Conservation (phyloP, 1,139 yeast genomes). For the Zygoascus hellenicus region DNA sequence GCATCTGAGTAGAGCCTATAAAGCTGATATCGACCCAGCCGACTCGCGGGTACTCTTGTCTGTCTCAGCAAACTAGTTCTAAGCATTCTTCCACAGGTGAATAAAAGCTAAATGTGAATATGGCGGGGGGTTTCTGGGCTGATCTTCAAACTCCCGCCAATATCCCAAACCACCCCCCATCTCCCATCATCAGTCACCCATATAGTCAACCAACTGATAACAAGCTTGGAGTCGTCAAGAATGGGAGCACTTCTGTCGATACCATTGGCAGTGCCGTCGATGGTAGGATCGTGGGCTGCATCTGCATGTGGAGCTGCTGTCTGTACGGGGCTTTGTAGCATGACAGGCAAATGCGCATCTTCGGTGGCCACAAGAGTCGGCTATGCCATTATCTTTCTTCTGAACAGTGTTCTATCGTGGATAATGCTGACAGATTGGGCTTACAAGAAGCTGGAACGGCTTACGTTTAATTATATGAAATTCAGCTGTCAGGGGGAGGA, state of each 20-base stretch:
- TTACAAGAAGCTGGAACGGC: slow-evolving; percentile 63
- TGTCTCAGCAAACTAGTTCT: too few relatives aligned
- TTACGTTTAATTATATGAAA: slow-evolving; percentile 56
- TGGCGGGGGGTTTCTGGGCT: too few relatives aligned
- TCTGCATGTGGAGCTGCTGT: slow-evolving; percentile 85
- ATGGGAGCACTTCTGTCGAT: slow-evolving; percentile 87
- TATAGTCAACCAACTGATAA: background rate
- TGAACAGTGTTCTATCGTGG: slow-evolving; percentile 88
- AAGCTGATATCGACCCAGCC: too few relatives aligned
- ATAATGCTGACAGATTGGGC: slow-evolving; percentile 80
- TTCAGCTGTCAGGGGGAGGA: slow-evolving; percentile 78
- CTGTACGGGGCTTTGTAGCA: slow-evolving; percentile 60
- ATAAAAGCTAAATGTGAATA: too few relatives aligned
- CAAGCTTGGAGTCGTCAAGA: background rate
- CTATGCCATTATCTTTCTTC: slow-evolving; percentile 70
- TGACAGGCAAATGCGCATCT: slow-evolving; percentile 54
- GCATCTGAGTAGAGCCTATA: too few relatives aligned
- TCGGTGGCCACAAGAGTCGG: slow-evolving; percentile 74
- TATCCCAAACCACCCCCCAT: background rate
- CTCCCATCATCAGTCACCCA: background rate
- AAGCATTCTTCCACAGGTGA: too few relatives aligned
- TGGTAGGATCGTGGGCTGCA: slow-evolving; percentile 64
- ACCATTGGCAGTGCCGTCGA: slow-evolving; percentile 52
- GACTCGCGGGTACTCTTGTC: too few relatives aligned
- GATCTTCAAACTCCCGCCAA: background rate